A percentile compares a stretch with the other conserved stretches of the same genome.
These are phyloP conservation scores for Tubosaeta sp. DNA, from an alignment of 768 basidiomycete species.

Conservation along the genomic window DNA sequence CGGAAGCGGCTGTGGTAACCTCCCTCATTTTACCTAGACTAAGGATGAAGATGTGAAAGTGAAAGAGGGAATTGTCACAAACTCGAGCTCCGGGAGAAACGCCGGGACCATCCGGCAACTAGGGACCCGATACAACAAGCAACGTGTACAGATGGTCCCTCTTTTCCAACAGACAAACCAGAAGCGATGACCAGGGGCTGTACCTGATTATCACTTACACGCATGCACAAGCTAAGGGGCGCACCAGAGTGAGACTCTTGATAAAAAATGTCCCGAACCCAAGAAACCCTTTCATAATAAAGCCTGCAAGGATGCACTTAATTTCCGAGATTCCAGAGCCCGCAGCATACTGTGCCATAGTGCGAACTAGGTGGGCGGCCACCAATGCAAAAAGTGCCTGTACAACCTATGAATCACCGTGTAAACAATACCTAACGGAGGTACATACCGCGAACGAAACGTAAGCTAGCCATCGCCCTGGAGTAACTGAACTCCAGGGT, in stretches of 20 bases:
- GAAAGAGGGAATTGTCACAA: conserved; percentile 20
- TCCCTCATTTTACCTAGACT: conserved; percentile 74
- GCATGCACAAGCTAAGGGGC: conserved; percentile 25
- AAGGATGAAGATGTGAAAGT: conserved; percentile 14
- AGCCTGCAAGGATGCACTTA: conserved; percentile 95
- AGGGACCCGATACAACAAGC: conserved; percentile 91
- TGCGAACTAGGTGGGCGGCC: conserved; percentile 84
- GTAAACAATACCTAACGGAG: background rate
- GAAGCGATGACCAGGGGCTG: conserved; percentile 97
- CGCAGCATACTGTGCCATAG: conserved; percentile 91
- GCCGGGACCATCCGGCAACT: conserved; percentile 78
- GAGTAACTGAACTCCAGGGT: conserved; percentile 72
- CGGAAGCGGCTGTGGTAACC: conserved; percentile 90
- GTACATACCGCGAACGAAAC: conserved; percentile 80
- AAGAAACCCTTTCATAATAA: conserved; percentile 94
- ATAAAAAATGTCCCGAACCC: conserved; percentile 87
- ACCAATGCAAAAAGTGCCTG: conserved; percentile 81
- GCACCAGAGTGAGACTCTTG: conserved; percentile 89
- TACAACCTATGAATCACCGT: conserved; percentile 1
- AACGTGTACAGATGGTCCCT: conserved; percentile 97
- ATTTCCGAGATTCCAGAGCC: conserved; percentile 99
- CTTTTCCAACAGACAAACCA: conserved; percentile 94
- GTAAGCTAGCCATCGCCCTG: conserved; percentile 80
- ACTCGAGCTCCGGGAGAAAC: conserved; percentile 89
- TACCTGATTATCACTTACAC: conserved; percentile 12